Evolutionary conservation across 345 rosid genomes (phyloP).

Genomic region (sweet orange (Citrus sinensis)): DVS_A1.0 CM039162.1:8460001-8460500

Average conservation of each 20-base stretch:
- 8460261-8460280: background rate
- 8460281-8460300: background rate
- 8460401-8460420: background rate
- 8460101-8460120: background rate
- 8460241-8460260: background rate
- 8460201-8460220: background rate
- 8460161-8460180: conserved; percentile 5
- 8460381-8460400: background rate
- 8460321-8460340: background rate
- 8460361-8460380: background rate
- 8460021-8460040: background rate
- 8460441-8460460: background rate
- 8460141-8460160: conserved; percentile 5
- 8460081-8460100: background rate
- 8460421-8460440: background rate
- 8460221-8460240: background rate
- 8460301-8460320: background rate
- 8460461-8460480: background rate
- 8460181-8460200: conserved; percentile 1
- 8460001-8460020: conserved; percentile 9
- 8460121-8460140: background rate
- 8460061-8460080: background rate
- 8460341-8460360: background rate
- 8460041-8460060: conserved; percentile 8
- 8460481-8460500: background rate